Conservation (phyloP, 306 rosid genomes). For the Cotoneaster glaucophyllus region DNA sequence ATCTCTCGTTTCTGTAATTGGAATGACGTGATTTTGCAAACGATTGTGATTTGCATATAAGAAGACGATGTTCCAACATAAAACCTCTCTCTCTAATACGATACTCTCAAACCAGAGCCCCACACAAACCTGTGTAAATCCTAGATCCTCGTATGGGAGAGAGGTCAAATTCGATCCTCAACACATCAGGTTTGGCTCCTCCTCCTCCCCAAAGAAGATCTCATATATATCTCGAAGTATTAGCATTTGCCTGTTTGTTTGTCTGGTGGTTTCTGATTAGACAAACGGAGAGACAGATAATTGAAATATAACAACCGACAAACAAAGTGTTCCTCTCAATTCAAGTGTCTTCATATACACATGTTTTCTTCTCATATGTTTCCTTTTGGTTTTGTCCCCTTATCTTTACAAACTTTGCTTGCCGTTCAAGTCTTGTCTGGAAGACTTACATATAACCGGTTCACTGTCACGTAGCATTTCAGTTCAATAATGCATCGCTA, state of each 20-base stretch:
- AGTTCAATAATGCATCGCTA: not conserved
- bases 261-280: constrained; percentile 3
- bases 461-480: no score
- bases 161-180: not conserved
- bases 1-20: no score
- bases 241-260: not conserved
- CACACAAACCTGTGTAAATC: not conserved
- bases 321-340: not conserved
- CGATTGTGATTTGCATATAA: not conserved
- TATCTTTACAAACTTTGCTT: not conserved
- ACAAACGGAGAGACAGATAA: not conserved
- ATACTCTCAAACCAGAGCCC: not conserved
- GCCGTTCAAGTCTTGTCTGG: not conserved
- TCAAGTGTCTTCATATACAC: not conserved
- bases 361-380: not conserved
- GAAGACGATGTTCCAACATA: no score
- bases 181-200: not conserved
- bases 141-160: not conserved
- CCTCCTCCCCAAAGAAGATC: no score
- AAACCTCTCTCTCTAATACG: not conserved
- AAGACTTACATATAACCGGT: not conserved
- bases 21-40: no score
- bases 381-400: constrained; percentile 5
- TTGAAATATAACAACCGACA: constrained; percentile 19
- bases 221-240: constrained; percentile 1